Evolutionary conservation across 768 basidiomycete species (phyloP).

Genomic region (Phanerochaete carnosa): DNA sequence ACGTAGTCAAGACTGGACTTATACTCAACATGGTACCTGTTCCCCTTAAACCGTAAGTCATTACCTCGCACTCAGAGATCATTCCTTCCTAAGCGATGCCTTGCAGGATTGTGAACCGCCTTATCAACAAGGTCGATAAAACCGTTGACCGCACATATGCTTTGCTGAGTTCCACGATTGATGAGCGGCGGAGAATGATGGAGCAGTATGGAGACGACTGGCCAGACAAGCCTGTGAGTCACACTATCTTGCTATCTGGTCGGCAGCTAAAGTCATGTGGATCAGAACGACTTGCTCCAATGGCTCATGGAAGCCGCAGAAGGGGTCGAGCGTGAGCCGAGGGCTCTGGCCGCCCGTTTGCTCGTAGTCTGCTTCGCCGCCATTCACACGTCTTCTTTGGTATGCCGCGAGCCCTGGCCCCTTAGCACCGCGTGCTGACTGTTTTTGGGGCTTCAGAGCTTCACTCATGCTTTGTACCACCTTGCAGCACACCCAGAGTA

Average conservation of each 20-base stretch:
- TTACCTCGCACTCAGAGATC: background rate
- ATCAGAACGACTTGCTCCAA: slow-evolving; percentile 17
- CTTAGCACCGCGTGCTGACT: background rate
- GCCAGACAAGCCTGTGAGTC: slow-evolving; percentile 11
- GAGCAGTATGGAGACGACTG: slow-evolving; percentile 11
- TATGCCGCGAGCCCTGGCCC: background rate
- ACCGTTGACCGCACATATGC: background rate
- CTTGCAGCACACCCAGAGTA: slow-evolving; percentile 29
- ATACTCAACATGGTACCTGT: slow-evolving; percentile 30
- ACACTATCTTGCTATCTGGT: background rate
- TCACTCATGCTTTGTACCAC: slow-evolving; percentile 25
- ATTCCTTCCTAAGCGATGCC: background rate
- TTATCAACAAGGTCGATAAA: background rate
- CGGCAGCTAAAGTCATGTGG: background rate
- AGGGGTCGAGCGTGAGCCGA: background rate
- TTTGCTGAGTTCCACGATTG: slow-evolving; percentile 9
- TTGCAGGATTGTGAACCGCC: background rate
- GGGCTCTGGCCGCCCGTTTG: background rate
- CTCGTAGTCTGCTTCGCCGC: slow-evolving; percentile 20
- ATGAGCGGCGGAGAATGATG: slow-evolving; percentile 10
- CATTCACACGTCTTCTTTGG: slow-evolving; percentile 18
- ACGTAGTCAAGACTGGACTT: slow-evolving; percentile 19
- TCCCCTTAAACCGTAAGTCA: slow-evolving; percentile 29
- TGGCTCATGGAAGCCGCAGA: slow-evolving; percentile 17
- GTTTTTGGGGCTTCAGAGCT: slow-evolving; percentile 16